Conservation (phyloP, 2,329 filamentous ascomycete species). For the Parastagonospora nodorum region DNA sequence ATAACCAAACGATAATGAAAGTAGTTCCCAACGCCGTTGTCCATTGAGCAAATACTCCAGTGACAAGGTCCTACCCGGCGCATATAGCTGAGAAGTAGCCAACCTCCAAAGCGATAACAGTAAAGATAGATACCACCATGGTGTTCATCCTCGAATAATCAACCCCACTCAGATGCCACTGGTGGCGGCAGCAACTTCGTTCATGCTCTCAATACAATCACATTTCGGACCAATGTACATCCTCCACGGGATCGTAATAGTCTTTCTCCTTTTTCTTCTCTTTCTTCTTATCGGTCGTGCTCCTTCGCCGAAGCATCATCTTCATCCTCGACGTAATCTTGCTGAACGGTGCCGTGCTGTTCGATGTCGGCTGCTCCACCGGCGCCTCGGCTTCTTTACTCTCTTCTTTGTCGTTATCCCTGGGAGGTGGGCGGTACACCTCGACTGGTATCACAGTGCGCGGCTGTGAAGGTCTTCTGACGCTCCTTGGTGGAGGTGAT, state of each 20-base stretch:
- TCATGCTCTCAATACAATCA: slow-evolving; percentile 3
- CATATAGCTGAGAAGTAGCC: too few species aligned
- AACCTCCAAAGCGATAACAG: too few species aligned
- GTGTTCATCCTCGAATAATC: too few species aligned
- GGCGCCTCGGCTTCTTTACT: slow-evolving; percentile 9
- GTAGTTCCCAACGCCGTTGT: too few species aligned
- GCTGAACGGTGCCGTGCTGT: slow-evolving; percentile 26
- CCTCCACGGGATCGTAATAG: slow-evolving; percentile 37
- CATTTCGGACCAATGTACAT: slow-evolving; percentile 46
- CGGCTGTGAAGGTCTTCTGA: not conserved
- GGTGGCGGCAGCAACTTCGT: too few species aligned
- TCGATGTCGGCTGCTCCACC: slow-evolving; percentile 14
- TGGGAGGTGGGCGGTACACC: slow-evolving; percentile 14
- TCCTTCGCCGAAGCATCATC: slow-evolving; percentile 33
- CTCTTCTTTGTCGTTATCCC: slow-evolving; percentile 23
- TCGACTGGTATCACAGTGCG: slow-evolving; percentile 8
- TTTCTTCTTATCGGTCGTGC: slow-evolving; percentile 29
- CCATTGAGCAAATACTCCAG: too few species aligned
- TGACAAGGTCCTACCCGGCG: too few species aligned
- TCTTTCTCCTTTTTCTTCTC: slow-evolving; percentile 26
- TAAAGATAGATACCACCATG: too few species aligned
- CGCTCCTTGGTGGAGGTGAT: slow-evolving; percentile 22
- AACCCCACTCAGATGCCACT: too few species aligned
- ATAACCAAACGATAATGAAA: too few species aligned
- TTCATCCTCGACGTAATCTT: slow-evolving; percentile 40